Conservation (phyloP, 192 early-diverging fungal genomes). For the Neocallimastix lanati region DNA sequence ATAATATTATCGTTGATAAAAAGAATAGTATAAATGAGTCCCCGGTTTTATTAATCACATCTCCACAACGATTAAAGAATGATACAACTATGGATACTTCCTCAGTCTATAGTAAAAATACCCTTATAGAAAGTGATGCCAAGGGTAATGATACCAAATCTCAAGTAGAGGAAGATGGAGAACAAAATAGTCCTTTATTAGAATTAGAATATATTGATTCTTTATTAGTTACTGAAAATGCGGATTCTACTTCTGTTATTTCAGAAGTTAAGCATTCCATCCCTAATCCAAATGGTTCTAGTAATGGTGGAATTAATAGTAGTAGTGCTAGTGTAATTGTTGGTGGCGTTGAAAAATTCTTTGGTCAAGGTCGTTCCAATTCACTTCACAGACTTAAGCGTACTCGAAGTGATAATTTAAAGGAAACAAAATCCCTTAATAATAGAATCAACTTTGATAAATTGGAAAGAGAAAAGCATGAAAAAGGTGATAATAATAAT, state of each 20-base stretch:
- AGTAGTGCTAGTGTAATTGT: no score
- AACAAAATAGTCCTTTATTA: background rate
- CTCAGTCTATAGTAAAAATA: background rate
- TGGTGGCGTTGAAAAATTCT: no score
- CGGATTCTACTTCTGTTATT: no score
- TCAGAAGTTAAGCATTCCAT: no score
- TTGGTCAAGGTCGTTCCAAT: background rate
- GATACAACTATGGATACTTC: background rate
- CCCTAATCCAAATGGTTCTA: background rate
- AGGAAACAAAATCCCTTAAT: no score
- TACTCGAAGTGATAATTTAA: no score
- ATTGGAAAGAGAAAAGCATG: no score
- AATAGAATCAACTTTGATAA: no score
- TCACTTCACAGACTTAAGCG: background rate
- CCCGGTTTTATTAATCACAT: background rate
- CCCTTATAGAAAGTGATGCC: background rate
- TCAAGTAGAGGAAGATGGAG: background rate
- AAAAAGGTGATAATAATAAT: conserved; percentile 14
- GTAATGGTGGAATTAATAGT: no score
- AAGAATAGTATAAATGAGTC: background rate
- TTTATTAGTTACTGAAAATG: background rate
- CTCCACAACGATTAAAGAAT: background rate
- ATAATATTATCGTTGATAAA: background rate
- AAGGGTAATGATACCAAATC: background rate
- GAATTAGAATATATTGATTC: conserved; percentile 2